These are phyloP conservation scores for Hanseniaspora osmophila DNA, from an alignment of 805 yeast genomes.

Conservation along the genomic window DNA sequence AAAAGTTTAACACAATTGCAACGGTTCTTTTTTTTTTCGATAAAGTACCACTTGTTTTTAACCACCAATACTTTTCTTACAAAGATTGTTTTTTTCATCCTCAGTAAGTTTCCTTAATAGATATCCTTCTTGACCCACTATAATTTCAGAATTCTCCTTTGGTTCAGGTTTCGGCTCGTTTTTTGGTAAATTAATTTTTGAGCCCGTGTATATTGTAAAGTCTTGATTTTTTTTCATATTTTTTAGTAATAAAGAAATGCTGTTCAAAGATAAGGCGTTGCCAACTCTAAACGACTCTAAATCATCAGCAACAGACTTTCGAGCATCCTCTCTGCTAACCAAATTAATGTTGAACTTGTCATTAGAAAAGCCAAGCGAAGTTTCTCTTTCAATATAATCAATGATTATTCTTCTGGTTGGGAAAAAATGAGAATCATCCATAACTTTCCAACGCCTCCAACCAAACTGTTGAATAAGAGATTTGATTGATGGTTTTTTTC, in stretches of 20 bases:
- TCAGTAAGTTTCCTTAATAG: not conserved
- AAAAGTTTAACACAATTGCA: too few species aligned
- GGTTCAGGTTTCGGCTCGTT: not conserved
- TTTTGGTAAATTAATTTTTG: not conserved
- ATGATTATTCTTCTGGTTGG: conserved; percentile 26
- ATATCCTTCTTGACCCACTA: not conserved
- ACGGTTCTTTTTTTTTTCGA: too few species aligned
- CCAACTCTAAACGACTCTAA: conserved; percentile 23
- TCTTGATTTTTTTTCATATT: conserved; percentile 11
- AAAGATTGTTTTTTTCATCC: not conserved
- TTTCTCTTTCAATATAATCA: conserved; percentile 25
- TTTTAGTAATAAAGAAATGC: conserved; percentile 21
- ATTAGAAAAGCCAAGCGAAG: conserved; percentile 20
- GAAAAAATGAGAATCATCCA: conserved; percentile 26
- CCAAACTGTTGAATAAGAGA: conserved; percentile 22
- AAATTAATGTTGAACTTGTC: conserved; percentile 19
- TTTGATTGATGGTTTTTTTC: conserved; percentile 16
- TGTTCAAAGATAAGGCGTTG: conserved; percentile 22
- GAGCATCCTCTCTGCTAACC: conserved; percentile 19
- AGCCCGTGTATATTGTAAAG: not conserved
- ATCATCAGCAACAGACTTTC: conserved; percentile 22
- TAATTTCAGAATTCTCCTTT: not conserved
- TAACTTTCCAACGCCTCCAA: conserved; percentile 26
- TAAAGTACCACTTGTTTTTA: too few species aligned
- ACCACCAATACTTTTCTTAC: not conserved